These are phyloP conservation scores for Andrographis paniculata DNA, from an alignment of 305 asterid genomes.

Conservation along the genomic window DNA sequence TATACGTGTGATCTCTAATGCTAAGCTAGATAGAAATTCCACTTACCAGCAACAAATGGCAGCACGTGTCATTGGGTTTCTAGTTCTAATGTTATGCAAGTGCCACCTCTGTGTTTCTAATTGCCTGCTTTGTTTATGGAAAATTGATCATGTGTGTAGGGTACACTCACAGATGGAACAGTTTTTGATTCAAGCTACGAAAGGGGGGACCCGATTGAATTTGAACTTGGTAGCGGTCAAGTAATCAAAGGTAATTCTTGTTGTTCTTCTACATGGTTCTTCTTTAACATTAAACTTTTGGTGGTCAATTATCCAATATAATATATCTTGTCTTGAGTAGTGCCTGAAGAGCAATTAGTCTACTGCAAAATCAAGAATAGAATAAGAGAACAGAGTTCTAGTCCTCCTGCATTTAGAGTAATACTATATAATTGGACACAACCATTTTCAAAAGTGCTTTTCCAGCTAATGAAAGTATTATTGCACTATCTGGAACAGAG, in stretches of 20 bases:
- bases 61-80: not conserved
- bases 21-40: not conserved
- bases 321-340: not conserved
- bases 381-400: not conserved
- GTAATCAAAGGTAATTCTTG: slow-evolving; percentile 69
- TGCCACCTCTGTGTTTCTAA: no score
- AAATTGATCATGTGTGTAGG: slow-evolving; percentile 39
- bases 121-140: not conserved
- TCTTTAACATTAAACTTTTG: no score
- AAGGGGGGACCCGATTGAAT: slow-evolving; percentile 91
- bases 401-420: not conserved
- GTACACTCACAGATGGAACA: slow-evolving; percentile 93
- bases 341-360: not conserved
- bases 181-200: slow-evolving; percentile 94
- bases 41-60: not conserved
- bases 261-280: slow-evolving; percentile 9
- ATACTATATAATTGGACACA: not conserved
- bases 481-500: not conserved
- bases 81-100: not conserved
- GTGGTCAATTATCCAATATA: no score
- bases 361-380: not conserved
- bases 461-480: not conserved
- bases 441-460: not conserved
- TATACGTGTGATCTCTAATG: not conserved
- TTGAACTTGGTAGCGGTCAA: slow-evolving; percentile 87